Percentiles rank a stretch among this genome's conserved stretches.
Evolutionary conservation across 2,329 filamentous ascomycete species (phyloP).

Genomic region (Fusarium tanahbumbuense): DNA sequence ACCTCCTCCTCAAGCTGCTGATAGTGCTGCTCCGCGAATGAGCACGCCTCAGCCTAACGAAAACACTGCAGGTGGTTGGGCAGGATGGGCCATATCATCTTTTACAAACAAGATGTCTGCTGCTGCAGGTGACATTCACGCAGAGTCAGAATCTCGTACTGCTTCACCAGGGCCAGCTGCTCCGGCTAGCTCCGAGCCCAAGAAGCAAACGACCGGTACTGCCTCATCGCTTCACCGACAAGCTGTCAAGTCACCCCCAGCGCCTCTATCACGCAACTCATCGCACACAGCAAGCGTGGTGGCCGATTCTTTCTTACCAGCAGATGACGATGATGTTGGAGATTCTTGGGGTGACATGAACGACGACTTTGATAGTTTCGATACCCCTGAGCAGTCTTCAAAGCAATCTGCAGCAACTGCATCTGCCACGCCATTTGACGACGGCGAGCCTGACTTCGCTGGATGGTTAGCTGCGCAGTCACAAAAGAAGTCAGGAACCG

Average conservation of each 20-base stretch:
- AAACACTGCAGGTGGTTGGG: slow-evolving; percentile 68
- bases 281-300: slow-evolving; percentile 59
- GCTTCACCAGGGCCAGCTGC: slow-evolving; percentile 56
- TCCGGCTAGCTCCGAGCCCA: slow-evolving; percentile 54
- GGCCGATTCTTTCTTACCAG: slow-evolving; percentile 64
- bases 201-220: slow-evolving; percentile 59
- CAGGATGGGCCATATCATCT: slow-evolving; percentile 97
- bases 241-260: slow-evolving; percentile 64
- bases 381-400: slow-evolving; percentile 47
- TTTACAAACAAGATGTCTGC: slow-evolving; percentile 94
- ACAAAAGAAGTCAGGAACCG: slow-evolving; percentile 69
- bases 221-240: slow-evolving; percentile 71
- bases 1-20: slow-evolving; percentile 70
- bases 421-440: slow-evolving; percentile 72
- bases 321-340: slow-evolving; percentile 68
- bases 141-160: slow-evolving; percentile 58
- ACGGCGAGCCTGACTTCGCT: slow-evolving; percentile 94
- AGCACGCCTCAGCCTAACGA: slow-evolving; percentile 78
- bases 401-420: slow-evolving; percentile 48
- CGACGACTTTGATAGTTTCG: slow-evolving; percentile 60
- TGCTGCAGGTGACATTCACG: slow-evolving; percentile 87
- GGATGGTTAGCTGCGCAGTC: slow-evolving; percentile 93
- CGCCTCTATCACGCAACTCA: slow-evolving; percentile 60
- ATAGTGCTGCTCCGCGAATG: slow-evolving; percentile 74
- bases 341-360: slow-evolving; percentile 82